Evolutionary conservation across 441 rosid species (phyloP), one percentile per base, ranked within the genome.

Genomic region (Populus hybrid): DNA sequence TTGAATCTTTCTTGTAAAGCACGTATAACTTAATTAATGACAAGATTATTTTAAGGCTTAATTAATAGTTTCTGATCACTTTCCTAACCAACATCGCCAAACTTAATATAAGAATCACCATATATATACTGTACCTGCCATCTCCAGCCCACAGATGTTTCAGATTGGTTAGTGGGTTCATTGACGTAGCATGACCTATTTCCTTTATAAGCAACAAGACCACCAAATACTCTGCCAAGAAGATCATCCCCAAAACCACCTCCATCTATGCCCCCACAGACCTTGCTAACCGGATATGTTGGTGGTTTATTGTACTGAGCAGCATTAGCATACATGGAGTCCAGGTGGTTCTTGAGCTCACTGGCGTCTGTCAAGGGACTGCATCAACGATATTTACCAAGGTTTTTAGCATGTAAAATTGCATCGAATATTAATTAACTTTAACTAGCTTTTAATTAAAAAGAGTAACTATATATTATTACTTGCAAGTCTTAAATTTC

Each of bases 301-400:
- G 92, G 85, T 31, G 91, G 93, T 0, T 50, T 38, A 68, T 95
- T 89, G 72, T 90, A 95, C 69, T 91, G 98, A 69, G 92, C 98
- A 3, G 88, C 87, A 2, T 9, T 71, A 1, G 80, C 68, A 36
- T 88, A 91, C 20, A 84, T 16, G 0, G 28, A 5, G 40, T 73
- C 75, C 26, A 92, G 68, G 63, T 76, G 82, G 66, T 80, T 69
- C 85, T 89, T 91, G 4, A 95, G 88, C 78, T 83, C 76, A 7
- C 12, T 20, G 6, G 79, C 66, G 18, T 26, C 50, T 10, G 53
- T 74, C 72, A 94, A 53, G 4, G 90, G 87, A 2, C 95, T 91
- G 76, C 3, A 63, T 35, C 7, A 33, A 50, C n/a, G 59, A 16
- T 9, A 2, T 9, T 42, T 42, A 38, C 42, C 9, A 42, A 50